Evolutionary conservation across 1,139 yeast genomes (phyloP).

Genomic region (Suhomyces terraborum): DNA sequence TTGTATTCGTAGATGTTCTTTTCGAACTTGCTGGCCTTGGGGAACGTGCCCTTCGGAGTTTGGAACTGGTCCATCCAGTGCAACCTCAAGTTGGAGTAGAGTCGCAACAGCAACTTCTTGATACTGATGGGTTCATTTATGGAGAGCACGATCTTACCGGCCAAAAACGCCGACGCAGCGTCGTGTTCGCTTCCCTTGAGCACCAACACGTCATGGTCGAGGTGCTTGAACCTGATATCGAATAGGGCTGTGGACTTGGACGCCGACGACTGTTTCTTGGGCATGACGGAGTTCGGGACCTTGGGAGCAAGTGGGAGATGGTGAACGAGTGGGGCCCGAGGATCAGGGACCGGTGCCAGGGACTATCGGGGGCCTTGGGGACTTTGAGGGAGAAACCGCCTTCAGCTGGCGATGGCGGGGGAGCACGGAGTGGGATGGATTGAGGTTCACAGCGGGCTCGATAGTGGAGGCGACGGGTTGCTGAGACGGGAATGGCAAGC

Average conservation of each 20-base stretch:
- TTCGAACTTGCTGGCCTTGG: constrained; percentile 60
- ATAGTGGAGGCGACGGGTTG: too few relatives aligned
- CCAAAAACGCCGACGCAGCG: constrained; percentile 73
- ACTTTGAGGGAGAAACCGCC: too few relatives aligned
- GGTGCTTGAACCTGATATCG: constrained; percentile 63
- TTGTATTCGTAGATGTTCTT: constrained; percentile 69
- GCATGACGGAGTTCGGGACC: too few relatives aligned
- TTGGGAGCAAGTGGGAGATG: too few relatives aligned
- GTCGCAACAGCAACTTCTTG: constrained; percentile 59
- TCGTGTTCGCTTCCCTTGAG: constrained; percentile 76
- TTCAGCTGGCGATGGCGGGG: too few relatives aligned
- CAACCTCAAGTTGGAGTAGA: constrained; percentile 65
- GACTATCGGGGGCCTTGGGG: too few relatives aligned
- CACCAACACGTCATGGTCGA: constrained; percentile 78
- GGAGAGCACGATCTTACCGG: constrained; percentile 78
- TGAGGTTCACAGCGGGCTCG: too few relatives aligned
- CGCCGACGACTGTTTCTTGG: constrained; percentile 15
- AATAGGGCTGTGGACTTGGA: constrained; percentile 47
- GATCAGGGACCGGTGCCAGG: too few relatives aligned
- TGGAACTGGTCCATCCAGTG: constrained; percentile 56
- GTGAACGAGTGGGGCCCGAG: too few relatives aligned
- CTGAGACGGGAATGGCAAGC: too few relatives aligned
- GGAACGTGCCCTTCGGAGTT: constrained; percentile 46
- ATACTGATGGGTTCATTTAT: constrained; percentile 75
- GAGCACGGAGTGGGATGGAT: too few relatives aligned